phyloP scores from a whole-genome alignment of 306 rosid species.

The Echinosophora koreensis region DNA sequence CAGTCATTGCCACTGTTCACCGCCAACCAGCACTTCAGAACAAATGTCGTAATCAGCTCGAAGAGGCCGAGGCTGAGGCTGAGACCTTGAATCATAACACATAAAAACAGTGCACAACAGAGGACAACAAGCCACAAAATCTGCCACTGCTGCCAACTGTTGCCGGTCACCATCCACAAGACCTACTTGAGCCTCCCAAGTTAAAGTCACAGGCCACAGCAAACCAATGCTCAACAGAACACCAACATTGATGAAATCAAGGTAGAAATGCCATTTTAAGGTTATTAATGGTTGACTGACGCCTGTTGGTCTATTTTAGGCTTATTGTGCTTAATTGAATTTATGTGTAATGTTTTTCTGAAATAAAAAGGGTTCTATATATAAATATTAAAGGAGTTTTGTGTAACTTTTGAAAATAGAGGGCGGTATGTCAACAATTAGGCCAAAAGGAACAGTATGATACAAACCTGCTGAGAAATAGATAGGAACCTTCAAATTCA shows the following conservation, averaged over 20 bases:
- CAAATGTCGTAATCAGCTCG: background rate
- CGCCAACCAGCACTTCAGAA: too few relatives aligned
- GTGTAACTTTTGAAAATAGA: background rate
- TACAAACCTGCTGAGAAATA: constrained; percentile 87
- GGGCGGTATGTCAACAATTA: background rate
- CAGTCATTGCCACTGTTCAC: too few relatives aligned
- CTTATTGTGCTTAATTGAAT: background rate
- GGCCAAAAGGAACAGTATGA: background rate
- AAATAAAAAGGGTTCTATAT: background rate
- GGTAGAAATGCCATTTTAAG: background rate
- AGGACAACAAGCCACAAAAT: background rate
- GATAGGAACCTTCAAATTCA: constrained; percentile 91
- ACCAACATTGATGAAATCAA: background rate
- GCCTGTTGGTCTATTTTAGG: background rate
- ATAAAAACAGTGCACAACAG: background rate
- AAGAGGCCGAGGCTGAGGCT: background rate
- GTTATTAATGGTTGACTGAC: background rate
- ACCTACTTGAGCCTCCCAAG: too few relatives aligned
- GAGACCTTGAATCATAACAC: background rate
- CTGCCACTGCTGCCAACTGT: too few relatives aligned
- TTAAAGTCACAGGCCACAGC: too few relatives aligned
- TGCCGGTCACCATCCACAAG: too few relatives aligned
- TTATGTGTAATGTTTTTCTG: background rate
- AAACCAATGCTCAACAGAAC: background rate
- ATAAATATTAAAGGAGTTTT: background rate